Conservation (phyloP, 1,284 basidiomycete genomes). For the Limonomyces culmigenus region DNA sequence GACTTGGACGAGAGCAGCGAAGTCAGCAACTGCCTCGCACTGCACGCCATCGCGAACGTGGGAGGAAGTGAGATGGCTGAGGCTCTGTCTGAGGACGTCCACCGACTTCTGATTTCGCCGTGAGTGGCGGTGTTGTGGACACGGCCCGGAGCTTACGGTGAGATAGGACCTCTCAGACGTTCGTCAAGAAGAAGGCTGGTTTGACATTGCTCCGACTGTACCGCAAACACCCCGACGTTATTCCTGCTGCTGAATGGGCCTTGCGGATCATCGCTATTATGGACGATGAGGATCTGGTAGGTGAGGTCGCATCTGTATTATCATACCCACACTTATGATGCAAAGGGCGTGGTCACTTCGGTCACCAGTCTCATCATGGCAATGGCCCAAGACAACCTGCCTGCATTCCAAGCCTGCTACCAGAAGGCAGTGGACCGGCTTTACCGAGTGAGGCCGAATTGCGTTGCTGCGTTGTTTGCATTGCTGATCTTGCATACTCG, state of each 20-base stretch:
- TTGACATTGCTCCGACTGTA: constrained; percentile 86
- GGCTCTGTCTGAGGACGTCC: constrained; percentile 82
- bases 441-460: constrained; percentile 42
- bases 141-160: background rate
- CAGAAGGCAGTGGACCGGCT: constrained; percentile 88
- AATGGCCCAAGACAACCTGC: constrained; percentile 85
- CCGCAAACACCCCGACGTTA: constrained; percentile 89
- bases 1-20: constrained; percentile 93
- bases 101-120: constrained; percentile 92
- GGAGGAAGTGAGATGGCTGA: constrained; percentile 98
- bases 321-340: no score
- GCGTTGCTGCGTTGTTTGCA: background rate
- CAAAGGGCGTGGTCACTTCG: constrained; percentile 83
- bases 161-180: constrained; percentile 76
- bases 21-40: constrained; percentile 87
- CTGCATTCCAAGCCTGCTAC: constrained; percentile 82
- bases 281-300: constrained; percentile 81
- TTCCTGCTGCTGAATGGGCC: constrained; percentile 92
- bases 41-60: constrained; percentile 97
- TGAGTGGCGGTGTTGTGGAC: constrained; percentile 22
- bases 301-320: constrained; percentile 6
- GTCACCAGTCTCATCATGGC: constrained; percentile 91
- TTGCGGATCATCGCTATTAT: constrained; percentile 87
- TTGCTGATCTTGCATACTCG: constrained; percentile 9
- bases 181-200: constrained; percentile 98